A percentile compares a stretch with the other conserved stretches of the same genome.
Evolutionary conservation across 306 rosid species (phyloP).

Genomic region (Prunus mira): DNA sequence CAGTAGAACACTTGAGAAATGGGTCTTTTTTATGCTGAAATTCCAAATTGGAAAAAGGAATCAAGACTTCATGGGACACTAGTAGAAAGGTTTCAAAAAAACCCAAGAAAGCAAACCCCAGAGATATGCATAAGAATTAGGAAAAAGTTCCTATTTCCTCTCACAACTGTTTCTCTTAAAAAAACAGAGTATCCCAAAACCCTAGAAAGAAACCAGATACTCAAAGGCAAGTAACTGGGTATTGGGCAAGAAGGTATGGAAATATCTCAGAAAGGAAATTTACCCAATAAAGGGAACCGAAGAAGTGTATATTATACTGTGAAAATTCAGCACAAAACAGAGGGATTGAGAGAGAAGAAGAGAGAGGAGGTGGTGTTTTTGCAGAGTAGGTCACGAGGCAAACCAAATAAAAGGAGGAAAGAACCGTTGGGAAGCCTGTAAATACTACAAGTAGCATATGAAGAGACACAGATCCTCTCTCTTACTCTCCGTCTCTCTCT

Average conservation of each 20-base stretch:
- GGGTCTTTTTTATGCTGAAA: background rate
- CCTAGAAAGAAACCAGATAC: conserved; percentile 15
- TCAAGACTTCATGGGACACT: background rate
- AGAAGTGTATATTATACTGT: background rate
- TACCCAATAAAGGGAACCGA: conserved; percentile 22
- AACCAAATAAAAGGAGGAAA: conserved; percentile 37
- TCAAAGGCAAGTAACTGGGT: background rate
- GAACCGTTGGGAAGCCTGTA: conserved; percentile 39
- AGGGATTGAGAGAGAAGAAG: background rate
- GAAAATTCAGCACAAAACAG: conserved; percentile 3
- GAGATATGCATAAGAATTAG: too few relatives aligned
- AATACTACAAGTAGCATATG: conserved; percentile 21
- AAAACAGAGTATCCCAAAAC: conserved; percentile 25
- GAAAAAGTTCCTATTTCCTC: background rate
- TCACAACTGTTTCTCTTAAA: background rate
- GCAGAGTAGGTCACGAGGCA: conserved; percentile 42
- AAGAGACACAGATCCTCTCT: conserved; percentile 12
- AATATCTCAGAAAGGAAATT: conserved; percentile 27
- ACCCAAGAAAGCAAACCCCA: background rate
- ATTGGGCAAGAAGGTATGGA: background rate
- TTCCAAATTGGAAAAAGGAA: background rate
- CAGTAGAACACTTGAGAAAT: conserved; percentile 1
- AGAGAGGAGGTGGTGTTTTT: background rate
- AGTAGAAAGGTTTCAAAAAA: background rate
- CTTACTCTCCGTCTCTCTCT: background rate